Evolutionary conservation across 768 basidiomycete genomes (phyloP).

Genomic region (Mycena leptocephala): DNA sequence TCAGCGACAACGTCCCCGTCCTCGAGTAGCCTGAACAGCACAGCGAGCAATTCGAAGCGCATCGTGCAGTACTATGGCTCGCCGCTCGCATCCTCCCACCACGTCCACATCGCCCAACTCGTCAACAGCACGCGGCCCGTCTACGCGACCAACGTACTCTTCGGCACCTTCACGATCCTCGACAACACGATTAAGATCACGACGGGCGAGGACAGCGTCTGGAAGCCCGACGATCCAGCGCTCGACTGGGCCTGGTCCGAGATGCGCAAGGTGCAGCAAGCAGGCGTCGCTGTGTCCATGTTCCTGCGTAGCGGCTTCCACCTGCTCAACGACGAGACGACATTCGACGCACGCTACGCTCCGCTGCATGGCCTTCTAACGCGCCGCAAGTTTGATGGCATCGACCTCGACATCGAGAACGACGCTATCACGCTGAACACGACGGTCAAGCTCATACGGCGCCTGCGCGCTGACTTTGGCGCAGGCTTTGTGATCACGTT

Average conservation of each 20-base stretch:
- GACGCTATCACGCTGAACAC: neutral
- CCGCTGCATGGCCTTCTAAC: neutral
- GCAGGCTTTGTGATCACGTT: neutral
- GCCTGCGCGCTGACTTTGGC: neutral
- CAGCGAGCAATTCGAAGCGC: neutral
- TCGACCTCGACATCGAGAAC: neutral
- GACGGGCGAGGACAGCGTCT: neutral
- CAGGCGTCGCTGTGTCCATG: neutral
- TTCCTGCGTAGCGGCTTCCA: neutral
- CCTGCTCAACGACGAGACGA: neutral
- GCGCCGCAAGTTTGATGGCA: neutral
- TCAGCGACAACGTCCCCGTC: neutral
- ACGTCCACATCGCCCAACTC: constrained; percentile 6
- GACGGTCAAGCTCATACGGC: neutral
- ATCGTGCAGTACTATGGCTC: constrained; percentile 5
- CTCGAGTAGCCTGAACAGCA: neutral
- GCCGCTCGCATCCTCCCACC: neutral
- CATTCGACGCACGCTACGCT: neutral
- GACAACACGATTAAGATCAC: neutral
- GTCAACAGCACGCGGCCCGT: neutral
- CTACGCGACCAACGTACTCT: neutral
- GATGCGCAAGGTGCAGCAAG: neutral
- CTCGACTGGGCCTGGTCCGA: constrained; percentile 1
- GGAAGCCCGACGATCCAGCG: constrained; percentile 1
- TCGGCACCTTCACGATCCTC: constrained; percentile 2